Evolutionary conservation across 495 filamentous ascomycete species (phyloP).

Genomic region (Mytilinidion resinicola): DNA sequence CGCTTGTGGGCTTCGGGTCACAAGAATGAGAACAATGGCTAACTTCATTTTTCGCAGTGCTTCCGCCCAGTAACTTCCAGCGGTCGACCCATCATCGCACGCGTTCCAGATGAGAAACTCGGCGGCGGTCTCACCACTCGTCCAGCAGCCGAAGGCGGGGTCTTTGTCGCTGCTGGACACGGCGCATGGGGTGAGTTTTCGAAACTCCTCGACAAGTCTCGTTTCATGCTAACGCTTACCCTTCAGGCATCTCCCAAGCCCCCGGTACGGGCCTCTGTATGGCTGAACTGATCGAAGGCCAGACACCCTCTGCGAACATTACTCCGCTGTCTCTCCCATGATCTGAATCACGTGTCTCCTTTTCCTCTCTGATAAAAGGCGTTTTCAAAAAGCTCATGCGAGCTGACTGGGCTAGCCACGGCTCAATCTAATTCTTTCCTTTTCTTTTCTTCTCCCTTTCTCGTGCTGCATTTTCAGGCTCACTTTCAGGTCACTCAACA

Average conservation of each 20-base stretch:
- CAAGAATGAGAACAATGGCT: not conserved
- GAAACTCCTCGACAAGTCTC: not conserved
- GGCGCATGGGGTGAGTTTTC: constrained; percentile 37
- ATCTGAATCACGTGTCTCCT: not conserved
- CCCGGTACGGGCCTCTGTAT: constrained; percentile 36
- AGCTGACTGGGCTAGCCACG: too few species aligned
- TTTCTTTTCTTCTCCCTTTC: too few species aligned
- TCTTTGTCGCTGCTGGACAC: constrained; percentile 68
- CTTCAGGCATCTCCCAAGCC: constrained; percentile 27
- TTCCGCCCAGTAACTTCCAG: constrained; percentile 62
- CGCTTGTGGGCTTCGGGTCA: not conserved
- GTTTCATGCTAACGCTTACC: not conserved
- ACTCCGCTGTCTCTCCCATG: constrained; percentile 23
- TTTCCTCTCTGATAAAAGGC: too few species aligned
- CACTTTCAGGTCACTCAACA: too few species aligned
- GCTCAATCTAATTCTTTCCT: too few species aligned
- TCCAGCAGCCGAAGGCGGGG: constrained; percentile 48
- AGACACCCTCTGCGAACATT: constrained; percentile 31
- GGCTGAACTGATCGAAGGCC: constrained; percentile 37
- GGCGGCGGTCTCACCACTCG: constrained; percentile 44
- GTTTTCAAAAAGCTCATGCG: too few species aligned
- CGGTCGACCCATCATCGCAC: constrained; percentile 56
- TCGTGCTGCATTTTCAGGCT: too few species aligned
- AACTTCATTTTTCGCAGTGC: constrained; percentile 38
- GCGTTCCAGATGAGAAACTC: constrained; percentile 49